Evolutionary conservation across 2,329 filamentous ascomycete species (phyloP).

Genomic region (Fusarium poae): DNA sequence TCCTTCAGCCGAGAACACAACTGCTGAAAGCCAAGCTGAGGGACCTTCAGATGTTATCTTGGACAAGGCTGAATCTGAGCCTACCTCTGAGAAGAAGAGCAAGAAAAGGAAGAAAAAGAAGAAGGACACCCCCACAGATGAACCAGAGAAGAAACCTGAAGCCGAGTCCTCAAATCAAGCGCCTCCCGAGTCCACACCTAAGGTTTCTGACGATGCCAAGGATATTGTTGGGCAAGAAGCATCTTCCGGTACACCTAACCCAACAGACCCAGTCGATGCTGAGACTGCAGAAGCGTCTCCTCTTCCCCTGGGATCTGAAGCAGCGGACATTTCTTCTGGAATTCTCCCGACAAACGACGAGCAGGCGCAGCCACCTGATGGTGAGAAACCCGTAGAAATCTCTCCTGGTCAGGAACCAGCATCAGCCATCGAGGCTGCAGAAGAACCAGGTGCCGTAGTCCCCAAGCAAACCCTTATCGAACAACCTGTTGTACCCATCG

Average conservation of each 20-base stretch:
- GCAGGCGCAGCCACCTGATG: conserved; percentile 47
- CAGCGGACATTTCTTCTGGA: conserved; percentile 30
- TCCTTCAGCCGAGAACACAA: conserved; percentile 6
- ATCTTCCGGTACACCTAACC: conserved; percentile 5
- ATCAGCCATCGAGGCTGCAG: conserved; percentile 29
- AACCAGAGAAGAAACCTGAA: conserved; percentile 34
- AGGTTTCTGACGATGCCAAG: conserved; percentile 13
- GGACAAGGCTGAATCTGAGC: conserved; percentile 23
- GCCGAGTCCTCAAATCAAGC: conserved; percentile 24
- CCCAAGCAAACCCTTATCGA: conserved; percentile 33
- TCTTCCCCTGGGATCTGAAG: conserved; percentile 30
- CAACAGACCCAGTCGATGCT: conserved; percentile 13
- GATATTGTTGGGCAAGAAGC: conserved; percentile 16
- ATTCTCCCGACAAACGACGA: conserved; percentile 38
- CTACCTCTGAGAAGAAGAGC: conserved; percentile 40
- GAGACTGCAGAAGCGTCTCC: conserved; percentile 19
- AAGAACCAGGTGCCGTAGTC: conserved; percentile 20
- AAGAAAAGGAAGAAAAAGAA: conserved; percentile 58
- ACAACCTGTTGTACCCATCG: conserved; percentile 16
- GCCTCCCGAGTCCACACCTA: conserved; percentile 10
- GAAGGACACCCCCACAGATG: conserved; percentile 37
- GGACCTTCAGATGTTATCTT: background rate
- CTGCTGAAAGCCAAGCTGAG: conserved; percentile 20
- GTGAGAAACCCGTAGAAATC: conserved; percentile 42
- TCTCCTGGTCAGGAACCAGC: conserved; percentile 37